Conservation (phyloP, 495 filamentous ascomycete genomes). For the Talaromyces trachyspermus region DNA sequence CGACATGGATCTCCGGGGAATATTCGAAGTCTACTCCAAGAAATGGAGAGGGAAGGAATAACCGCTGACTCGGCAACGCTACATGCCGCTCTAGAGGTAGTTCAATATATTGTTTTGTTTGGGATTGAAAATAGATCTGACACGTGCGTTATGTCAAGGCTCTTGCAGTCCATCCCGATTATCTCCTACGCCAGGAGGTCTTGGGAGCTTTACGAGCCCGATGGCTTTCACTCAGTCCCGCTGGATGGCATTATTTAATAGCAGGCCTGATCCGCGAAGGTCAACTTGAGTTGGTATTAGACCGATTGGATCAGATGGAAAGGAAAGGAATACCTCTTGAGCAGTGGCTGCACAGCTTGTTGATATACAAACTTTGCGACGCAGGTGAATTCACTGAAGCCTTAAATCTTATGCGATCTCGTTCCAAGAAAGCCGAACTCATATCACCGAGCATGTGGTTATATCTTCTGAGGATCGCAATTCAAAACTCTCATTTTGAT, state of each 20-base stretch:
- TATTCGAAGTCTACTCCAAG: constrained; percentile 52
- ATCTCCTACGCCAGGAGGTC: constrained; percentile 63
- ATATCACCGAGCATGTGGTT: constrained; percentile 52
- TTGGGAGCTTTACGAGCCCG: constrained; percentile 54
- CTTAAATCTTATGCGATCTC: constrained; percentile 52
- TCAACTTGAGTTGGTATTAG: constrained; percentile 73
- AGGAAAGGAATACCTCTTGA: constrained; percentile 47
- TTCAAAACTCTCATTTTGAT: constrained; percentile 42
- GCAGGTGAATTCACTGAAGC: constrained; percentile 70
- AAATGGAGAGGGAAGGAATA: constrained; percentile 59
- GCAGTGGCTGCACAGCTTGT: constrained; percentile 67
- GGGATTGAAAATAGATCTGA: neutral
- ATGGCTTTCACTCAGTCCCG: constrained; percentile 58
- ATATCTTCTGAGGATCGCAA: constrained; percentile 63
- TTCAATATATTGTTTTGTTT: neutral
- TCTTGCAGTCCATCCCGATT: constrained; percentile 79
- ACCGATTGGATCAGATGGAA: constrained; percentile 61
- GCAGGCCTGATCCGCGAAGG: constrained; percentile 70
- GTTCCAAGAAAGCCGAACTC: constrained; percentile 36
- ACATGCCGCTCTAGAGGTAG: constrained; percentile 65
- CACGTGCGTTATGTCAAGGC: constrained; percentile 35
- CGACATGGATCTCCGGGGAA: constrained; percentile 55
- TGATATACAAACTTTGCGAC: constrained; percentile 62
- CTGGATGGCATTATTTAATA: constrained; percentile 61
- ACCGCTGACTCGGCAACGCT: constrained; percentile 56